phyloP scores from a whole-genome alignment of 345 rosid species.

The Gossypium bickii region DNA sequence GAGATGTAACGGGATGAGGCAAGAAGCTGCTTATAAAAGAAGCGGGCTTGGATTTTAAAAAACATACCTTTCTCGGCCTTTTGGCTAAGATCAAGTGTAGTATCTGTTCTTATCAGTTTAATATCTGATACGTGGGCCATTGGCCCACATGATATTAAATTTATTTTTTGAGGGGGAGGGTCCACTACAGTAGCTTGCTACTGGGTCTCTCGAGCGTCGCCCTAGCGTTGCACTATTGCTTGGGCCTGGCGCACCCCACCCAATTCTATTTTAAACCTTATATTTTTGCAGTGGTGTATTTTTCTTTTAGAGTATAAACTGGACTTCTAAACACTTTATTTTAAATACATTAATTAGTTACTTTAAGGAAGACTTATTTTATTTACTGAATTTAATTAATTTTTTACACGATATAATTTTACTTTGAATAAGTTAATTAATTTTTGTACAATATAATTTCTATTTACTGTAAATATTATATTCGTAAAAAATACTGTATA shows the following conservation, averaged over 20 bases:
- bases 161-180: constrained; percentile 9
- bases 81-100: constrained; percentile 47
- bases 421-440: too few species aligned
- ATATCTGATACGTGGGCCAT: constrained; percentile 31
- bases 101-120: constrained; percentile 47
- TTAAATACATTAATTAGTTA: too few species aligned
- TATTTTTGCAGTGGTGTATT: rapidly evolving
- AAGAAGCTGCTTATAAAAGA: too few species aligned
- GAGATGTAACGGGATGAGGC: too few species aligned
- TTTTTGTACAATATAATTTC: too few species aligned
- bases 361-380: too few species aligned
- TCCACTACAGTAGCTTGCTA: neutral
- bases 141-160: constrained; percentile 16
- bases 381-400: too few species aligned
- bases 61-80: constrained; percentile 47
- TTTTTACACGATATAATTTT: too few species aligned
- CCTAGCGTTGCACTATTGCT: neutral
- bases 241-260: neutral
- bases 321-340: rapidly evolving
- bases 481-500: too few species aligned
- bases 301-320: rapidly evolving
- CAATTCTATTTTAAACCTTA: too few species aligned
- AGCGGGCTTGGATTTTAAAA: rapidly evolving
- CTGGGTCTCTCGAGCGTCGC: neutral
- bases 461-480: too few species aligned